Conservation (phyloP, 2,329 filamentous ascomycete genomes). For the Diaporthe citriasiana region DNA sequence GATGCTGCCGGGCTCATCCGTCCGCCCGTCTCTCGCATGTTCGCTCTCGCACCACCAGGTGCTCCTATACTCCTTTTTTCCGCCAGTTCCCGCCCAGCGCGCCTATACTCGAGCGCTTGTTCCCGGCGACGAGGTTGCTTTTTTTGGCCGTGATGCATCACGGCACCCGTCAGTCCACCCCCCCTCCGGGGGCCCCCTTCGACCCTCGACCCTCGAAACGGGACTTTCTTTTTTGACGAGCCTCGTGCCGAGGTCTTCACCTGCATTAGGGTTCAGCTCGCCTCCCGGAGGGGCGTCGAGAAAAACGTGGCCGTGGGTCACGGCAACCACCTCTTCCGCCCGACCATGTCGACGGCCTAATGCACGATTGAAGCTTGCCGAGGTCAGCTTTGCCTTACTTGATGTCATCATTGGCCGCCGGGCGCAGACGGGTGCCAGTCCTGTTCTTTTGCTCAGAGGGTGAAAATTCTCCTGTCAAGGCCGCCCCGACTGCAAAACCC, state of each 20-base stretch:
- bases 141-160: conserved; percentile 18
- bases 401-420: conserved; percentile 23
- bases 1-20: conserved; percentile 28
- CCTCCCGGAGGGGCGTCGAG: conserved; percentile 20
- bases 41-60: conserved; percentile 10
- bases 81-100: conserved; percentile 23
- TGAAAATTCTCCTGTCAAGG: conserved; percentile 28
- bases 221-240: conserved; percentile 11
- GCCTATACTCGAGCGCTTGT: conserved; percentile 27
- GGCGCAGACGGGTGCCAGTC: conserved; percentile 26
- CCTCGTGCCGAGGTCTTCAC: conserved; percentile 15
- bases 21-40: conserved; percentile 23
- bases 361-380: conserved; percentile 24
- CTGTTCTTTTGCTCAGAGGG: conserved; percentile 27
- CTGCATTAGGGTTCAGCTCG: conserved; percentile 32
- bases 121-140: neutral
- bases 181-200: too few species aligned
- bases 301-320: conserved; percentile 38
- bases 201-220: too few species aligned
- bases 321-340: conserved; percentile 11
- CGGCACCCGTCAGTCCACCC: neutral
- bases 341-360: conserved; percentile 26
- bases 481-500: conserved; percentile 31
- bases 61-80: neutral
- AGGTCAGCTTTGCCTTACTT: conserved; percentile 26